Evolutionary conservation across 169 alveolate species (phyloP), one percentile per base, ranked within the genome.

Genomic region (Cryptosporidium bovis): DNA sequence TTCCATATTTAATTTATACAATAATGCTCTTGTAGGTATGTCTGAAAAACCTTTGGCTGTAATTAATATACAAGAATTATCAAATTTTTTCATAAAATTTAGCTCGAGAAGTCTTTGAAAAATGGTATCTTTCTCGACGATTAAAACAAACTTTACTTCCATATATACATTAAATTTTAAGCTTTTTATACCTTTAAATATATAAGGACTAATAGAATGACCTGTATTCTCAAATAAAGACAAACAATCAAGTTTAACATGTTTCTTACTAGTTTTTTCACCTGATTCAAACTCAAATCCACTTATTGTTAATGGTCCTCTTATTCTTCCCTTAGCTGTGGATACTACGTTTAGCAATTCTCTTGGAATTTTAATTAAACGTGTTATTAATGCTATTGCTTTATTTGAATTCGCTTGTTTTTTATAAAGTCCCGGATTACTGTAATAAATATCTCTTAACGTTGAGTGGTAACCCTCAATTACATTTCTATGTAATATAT

Each of bases 41-140:
- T 77, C 87, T 12, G 87, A 60, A 1, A 60, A 77, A 34, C 87
- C 87, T 24, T 66, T 77, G 10, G 87, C 87, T 48, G 87, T 77
- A 24, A 77, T 60, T 13, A 77, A 62, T 31, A 77, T 77, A 62
- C 87, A 77, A 2, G 50, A 34, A 77, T 77, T 24, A 27, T 77
- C 34, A 77, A 77, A 77, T 44, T 56, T 44, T 5, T 62, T 36
- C 51, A 56, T 51, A 40, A 77, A 77, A 18, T 66, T 51, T 58
- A 34, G 40, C 34, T 77, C 87, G n/a, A 77, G 50, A 13, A 77
- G 51, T 44, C 87, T 56, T 46, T 77, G 87, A 51, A 77, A 77
- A 40, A 77, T 62, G 0, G 87, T 77, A 60, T 77, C 87, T 62
- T 77, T 77, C 20, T 77, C 87, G 15, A 77, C 71, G 4, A 77